Evolutionary conservation across 164 flowering plant genomes (phyloP).

Genomic region (Annona squamosa): DNA sequence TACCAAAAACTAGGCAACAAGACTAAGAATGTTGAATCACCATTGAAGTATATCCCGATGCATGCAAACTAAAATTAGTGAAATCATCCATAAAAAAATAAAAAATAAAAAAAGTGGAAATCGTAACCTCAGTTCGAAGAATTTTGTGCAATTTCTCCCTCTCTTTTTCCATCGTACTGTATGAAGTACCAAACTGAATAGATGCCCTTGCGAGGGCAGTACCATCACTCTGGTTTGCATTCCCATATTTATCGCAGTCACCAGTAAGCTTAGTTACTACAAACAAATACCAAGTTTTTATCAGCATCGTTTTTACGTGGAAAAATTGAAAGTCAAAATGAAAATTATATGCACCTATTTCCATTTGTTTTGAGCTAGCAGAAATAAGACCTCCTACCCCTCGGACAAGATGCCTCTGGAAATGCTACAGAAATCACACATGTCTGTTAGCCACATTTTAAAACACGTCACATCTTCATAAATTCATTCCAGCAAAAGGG

Average conservation of each 20-base stretch:
- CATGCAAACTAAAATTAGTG: not conserved
- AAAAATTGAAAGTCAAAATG: conserved; percentile 4
- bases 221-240: conserved; percentile 33
- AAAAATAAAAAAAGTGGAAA: not conserved
- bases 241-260: conserved; percentile 60
- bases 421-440: conserved; percentile 45
- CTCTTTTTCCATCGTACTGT: conserved; percentile 50
- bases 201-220: conserved; percentile 47
- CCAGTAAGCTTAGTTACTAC: conserved; percentile 58
- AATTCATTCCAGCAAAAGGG: not conserved
- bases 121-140: conserved; percentile 51
- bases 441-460: not conserved
- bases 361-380: conserved; percentile 60
- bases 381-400: conserved; percentile 67
- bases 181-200: conserved; percentile 51
- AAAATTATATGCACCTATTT: conserved; percentile 41
- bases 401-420: conserved; percentile 76
- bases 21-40: not conserved
- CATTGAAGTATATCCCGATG: not conserved
- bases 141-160: conserved; percentile 41
- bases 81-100: not conserved
- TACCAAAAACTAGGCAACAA: not conserved
- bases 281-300: conserved; percentile 6
- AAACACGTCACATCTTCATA: not conserved
- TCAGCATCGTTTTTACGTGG: conserved; percentile 10